phyloP scores from a whole-genome alignment of 2,329 filamentous ascomycete species.

The Thelonectria rubi region DNA sequence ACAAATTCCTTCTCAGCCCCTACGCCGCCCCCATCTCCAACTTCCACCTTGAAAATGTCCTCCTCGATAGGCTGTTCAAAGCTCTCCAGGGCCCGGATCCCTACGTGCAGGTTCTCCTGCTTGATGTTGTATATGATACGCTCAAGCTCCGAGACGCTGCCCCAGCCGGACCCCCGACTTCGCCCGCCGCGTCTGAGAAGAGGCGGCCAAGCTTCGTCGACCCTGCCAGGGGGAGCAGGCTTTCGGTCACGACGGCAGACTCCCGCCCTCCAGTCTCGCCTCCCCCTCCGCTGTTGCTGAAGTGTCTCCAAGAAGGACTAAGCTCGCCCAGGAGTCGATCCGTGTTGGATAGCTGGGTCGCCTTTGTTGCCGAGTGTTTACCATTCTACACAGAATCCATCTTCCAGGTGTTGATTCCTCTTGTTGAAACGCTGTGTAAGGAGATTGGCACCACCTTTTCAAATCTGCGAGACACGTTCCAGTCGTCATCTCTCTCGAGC shows the following conservation, averaged over 20 bases:
- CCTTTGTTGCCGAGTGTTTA: slow-evolving; percentile 83
- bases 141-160: slow-evolving; percentile 70
- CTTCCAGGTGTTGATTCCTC: slow-evolving; percentile 88
- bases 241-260: slow-evolving; percentile 49
- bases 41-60: slow-evolving; percentile 73
- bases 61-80: slow-evolving; percentile 74
- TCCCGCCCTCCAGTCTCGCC: slow-evolving; percentile 43
- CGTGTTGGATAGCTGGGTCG: slow-evolving; percentile 91
- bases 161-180: slow-evolving; percentile 52
- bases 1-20: slow-evolving; percentile 73
- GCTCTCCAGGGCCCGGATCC: slow-evolving; percentile 70
- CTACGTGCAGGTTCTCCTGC: slow-evolving; percentile 77
- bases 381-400: slow-evolving; percentile 85
- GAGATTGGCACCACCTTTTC: slow-evolving; percentile 79
- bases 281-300: slow-evolving; percentile 77
- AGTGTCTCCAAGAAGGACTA: slow-evolving; percentile 84
- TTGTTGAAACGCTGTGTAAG: slow-evolving; percentile 88
- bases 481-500: slow-evolving; percentile 37
- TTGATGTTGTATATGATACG: slow-evolving; percentile 80
- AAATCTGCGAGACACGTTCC: slow-evolving; percentile 73
- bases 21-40: slow-evolving; percentile 66
- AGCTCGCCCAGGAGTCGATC: slow-evolving; percentile 76
- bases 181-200: slow-evolving; percentile 58
- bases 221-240: slow-evolving; percentile 50
- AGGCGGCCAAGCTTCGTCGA: slow-evolving; percentile 52